A percentile compares a stretch with the other conserved stretches of the same genome.
Conservation (phyloP, 129 eudicot genomes). For the Silybum marianum region DNA sequence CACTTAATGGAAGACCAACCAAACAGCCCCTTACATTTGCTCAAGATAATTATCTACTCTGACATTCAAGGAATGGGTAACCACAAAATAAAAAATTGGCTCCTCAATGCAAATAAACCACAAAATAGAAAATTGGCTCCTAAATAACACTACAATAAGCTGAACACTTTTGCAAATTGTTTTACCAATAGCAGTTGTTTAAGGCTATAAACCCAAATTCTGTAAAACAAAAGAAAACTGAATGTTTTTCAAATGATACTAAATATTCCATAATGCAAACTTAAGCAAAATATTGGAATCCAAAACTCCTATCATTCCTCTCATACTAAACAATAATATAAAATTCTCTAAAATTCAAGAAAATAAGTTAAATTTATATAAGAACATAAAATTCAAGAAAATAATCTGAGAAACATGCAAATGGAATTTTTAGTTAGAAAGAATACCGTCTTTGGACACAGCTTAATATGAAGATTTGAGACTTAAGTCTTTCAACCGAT, state of each 20-base stretch:
- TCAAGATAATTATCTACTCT: neutral
- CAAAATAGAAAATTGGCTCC: neutral
- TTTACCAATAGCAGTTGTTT: too few relatives aligned
- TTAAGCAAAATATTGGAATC: neutral
- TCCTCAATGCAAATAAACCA: neutral
- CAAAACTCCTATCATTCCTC: neutral
- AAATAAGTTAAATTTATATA: neutral
- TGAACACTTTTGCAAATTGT: neutral
- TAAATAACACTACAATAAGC: neutral
- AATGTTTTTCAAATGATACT: neutral
- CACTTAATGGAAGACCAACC: too few relatives aligned
- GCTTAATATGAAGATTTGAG: slow-evolving; percentile 69
- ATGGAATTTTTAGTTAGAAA: neutral
- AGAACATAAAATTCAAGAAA: neutral
- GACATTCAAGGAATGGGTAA: neutral
- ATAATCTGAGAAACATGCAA: neutral
- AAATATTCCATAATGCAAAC: neutral
- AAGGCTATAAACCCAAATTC: neutral
- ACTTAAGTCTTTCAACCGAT: slow-evolving; percentile 76
- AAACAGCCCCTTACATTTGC: neutral
- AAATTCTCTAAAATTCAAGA: neutral
- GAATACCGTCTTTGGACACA: slow-evolving; percentile 80
- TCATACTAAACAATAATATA: neutral
- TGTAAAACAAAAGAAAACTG: neutral
- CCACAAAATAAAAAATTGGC: neutral